Evolutionary conservation across 208 protist species (phyloP).

Genomic region (Porcisia hertigi): DNA sequence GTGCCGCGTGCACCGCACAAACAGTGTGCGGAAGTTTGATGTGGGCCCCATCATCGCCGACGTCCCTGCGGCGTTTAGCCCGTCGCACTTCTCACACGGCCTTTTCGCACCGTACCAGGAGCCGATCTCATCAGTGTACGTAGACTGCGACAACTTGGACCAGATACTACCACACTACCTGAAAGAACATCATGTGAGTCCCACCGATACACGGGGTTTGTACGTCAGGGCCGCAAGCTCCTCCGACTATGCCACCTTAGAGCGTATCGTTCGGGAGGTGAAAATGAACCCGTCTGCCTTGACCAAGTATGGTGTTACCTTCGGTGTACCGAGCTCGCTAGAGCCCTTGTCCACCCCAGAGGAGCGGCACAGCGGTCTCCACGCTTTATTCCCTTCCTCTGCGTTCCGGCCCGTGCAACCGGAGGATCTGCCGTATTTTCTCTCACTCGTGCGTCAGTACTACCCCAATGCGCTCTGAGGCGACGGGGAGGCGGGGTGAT

Average conservation of each 20-base stretch:
- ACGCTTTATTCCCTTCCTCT: slow-evolving; percentile 41
- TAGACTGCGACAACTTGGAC: slow-evolving; percentile 72
- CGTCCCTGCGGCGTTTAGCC: slow-evolving; percentile 69
- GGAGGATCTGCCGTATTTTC: slow-evolving; percentile 26
- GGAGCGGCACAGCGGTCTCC: slow-evolving; percentile 37
- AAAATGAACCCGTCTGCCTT: slow-evolving; percentile 39
- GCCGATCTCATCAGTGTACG: slow-evolving; percentile 54
- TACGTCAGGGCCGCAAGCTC: slow-evolving; percentile 49
- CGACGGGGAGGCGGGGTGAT: not conserved
- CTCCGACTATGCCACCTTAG: slow-evolving; percentile 47
- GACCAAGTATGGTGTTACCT: slow-evolving; percentile 67
- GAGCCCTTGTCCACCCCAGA: slow-evolving; percentile 37
- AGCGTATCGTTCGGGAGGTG: slow-evolving; percentile 48
- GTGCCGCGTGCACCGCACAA: slow-evolving; percentile 55
- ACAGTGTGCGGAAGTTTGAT: slow-evolving; percentile 67
- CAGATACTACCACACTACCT: slow-evolving; percentile 65
- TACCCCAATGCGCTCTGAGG: slow-evolving; percentile 26
- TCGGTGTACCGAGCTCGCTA: slow-evolving; percentile 55
- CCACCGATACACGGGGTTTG: slow-evolving; percentile 14
- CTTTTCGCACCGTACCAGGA: slow-evolving; percentile 74
- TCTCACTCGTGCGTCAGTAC: slow-evolving; percentile 37
- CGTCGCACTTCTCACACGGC: slow-evolving; percentile 74
- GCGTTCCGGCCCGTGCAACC: slow-evolving; percentile 15
- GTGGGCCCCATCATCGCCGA: slow-evolving; percentile 32
- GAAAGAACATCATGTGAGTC: slow-evolving; percentile 28